Percentiles rank a stretch among this genome's conserved stretches.
Conservation (phyloP, 2,329 filamentous ascomycete species). For the Phyllosticta citriasiana region DNA sequence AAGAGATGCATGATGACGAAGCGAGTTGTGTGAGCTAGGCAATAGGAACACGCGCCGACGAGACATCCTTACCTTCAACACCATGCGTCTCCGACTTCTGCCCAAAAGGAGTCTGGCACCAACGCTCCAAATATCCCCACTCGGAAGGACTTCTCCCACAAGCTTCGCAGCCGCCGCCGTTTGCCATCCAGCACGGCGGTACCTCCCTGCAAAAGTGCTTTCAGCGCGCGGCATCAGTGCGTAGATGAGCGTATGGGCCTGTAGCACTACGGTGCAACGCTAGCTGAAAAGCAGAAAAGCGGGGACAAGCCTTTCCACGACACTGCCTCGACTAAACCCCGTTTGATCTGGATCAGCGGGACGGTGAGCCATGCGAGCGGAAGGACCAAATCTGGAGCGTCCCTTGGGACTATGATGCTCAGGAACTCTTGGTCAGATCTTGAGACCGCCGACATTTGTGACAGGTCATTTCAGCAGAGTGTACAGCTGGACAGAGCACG, state of each 20-base stretch:
- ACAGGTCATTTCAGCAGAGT: too few relatives aligned
- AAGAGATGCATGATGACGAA: neutral
- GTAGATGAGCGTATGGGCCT: neutral
- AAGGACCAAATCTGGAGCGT: too few relatives aligned
- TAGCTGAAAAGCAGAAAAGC: constrained; percentile 10
- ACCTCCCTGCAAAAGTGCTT: neutral
- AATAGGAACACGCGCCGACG: neutral
- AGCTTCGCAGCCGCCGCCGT: neutral
- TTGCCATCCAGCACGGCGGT: neutral
- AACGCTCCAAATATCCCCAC: neutral
- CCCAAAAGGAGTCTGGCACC: neutral
- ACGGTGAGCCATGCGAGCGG: too few relatives aligned
- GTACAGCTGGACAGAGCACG: too few relatives aligned
- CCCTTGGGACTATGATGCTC: too few relatives aligned
- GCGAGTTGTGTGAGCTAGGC: neutral
- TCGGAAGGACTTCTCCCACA: neutral
- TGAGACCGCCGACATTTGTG: too few relatives aligned
- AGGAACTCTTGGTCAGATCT: too few relatives aligned
- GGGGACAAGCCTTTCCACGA: neutral
- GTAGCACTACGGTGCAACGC: constrained; percentile 2
- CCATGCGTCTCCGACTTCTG: neutral
- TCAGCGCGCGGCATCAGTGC: constrained; percentile 6
- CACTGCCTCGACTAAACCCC: too few relatives aligned
- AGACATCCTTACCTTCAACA: neutral
- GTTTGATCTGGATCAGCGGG: too few relatives aligned